These are phyloP conservation scores for Fusarium oligoseptatum DNA, from an alignment of 2,329 filamentous ascomycete genomes.

Conservation along the genomic window DNA sequence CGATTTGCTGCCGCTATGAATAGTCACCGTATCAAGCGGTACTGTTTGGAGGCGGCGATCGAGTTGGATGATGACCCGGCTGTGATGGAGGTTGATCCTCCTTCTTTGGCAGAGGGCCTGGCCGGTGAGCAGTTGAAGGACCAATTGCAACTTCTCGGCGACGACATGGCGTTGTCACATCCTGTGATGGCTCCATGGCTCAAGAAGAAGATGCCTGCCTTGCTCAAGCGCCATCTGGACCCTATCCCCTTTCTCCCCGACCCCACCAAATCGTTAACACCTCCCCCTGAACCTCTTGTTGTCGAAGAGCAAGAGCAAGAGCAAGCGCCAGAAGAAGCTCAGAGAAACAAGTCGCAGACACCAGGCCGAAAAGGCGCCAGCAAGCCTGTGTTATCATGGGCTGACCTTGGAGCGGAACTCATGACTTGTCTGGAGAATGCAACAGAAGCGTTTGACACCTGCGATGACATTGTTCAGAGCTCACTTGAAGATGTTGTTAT, in stretches of 20 bases:
- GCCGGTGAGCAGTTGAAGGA: slow-evolving; percentile 73
- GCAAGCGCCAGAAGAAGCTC: slow-evolving; percentile 23
- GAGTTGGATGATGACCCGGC: slow-evolving; percentile 77
- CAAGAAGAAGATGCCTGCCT: slow-evolving; percentile 63
- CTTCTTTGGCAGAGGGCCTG: slow-evolving; percentile 72
- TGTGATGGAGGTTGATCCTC: slow-evolving; percentile 71
- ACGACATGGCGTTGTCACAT: slow-evolving; percentile 70
- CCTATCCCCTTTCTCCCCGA: slow-evolving; percentile 73
- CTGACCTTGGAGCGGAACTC: slow-evolving; percentile 51
- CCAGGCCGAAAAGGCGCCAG: slow-evolving; percentile 18
- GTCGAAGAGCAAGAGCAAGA: slow-evolving; percentile 7
- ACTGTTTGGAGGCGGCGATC: slow-evolving; percentile 75
- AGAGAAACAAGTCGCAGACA: slow-evolving; percentile 38
- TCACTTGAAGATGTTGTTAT: slow-evolving; percentile 45
- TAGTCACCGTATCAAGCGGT: slow-evolving; percentile 69
- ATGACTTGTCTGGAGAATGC: slow-evolving; percentile 50
- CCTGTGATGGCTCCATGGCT: slow-evolving; percentile 71
- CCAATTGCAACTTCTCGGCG: slow-evolving; percentile 65
- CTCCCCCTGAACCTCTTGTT: slow-evolving; percentile 39
- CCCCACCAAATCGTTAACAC: slow-evolving; percentile 57
- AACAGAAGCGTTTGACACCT: slow-evolving; percentile 47
- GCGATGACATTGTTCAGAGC: slow-evolving; percentile 46
- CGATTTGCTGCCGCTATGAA: slow-evolving; percentile 70
- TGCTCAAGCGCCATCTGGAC: slow-evolving; percentile 68
- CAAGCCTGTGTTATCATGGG: slow-evolving; percentile 49